Conservation (phyloP, 2,329 filamentous ascomycete species). For the Leptographium wingfieldii region DNA sequence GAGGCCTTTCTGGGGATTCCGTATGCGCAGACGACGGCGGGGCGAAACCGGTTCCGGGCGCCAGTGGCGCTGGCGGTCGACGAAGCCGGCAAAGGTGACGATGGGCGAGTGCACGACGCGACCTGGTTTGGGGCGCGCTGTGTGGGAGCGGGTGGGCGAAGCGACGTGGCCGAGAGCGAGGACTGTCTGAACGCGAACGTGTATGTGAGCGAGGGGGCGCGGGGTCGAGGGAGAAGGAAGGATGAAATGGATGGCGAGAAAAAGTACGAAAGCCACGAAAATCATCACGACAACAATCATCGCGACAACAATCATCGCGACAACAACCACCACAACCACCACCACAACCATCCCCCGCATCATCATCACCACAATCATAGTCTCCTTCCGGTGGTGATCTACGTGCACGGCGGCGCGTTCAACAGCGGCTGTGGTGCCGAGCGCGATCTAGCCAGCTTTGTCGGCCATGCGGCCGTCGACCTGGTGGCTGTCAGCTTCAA, state of each 20-base stretch:
- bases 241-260: too few species aligned
- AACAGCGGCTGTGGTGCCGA: conserved; percentile 39
- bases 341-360: not conserved
- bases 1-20: conserved; percentile 38
- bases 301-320: too few species aligned
- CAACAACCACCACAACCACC: too few species aligned
- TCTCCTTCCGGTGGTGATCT: conserved; percentile 39
- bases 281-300: too few species aligned
- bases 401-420: conserved; percentile 52
- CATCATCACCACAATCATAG: conserved; percentile 3
- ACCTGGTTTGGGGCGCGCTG: conserved; percentile 9
- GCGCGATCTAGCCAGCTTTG: conserved; percentile 49
- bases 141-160: conserved; percentile 15
- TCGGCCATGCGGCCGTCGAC: conserved; percentile 38
- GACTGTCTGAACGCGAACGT: conserved; percentile 42
- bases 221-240: not conserved
- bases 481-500: conserved; percentile 48
- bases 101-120: conserved; percentile 5
- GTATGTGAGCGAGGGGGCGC: conserved; percentile 13
- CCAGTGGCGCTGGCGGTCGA: conserved; percentile 21
- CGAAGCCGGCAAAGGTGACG: not conserved
- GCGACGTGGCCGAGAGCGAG: conserved; percentile 26
- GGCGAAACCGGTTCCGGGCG: conserved; percentile 32
- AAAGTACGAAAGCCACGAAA: too few species aligned
- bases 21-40: conserved; percentile 29